These are phyloP conservation scores for Yamadazyma conglobata DNA, from an alignment of 1,139 yeast genomes.

Conservation along the genomic window DNA sequence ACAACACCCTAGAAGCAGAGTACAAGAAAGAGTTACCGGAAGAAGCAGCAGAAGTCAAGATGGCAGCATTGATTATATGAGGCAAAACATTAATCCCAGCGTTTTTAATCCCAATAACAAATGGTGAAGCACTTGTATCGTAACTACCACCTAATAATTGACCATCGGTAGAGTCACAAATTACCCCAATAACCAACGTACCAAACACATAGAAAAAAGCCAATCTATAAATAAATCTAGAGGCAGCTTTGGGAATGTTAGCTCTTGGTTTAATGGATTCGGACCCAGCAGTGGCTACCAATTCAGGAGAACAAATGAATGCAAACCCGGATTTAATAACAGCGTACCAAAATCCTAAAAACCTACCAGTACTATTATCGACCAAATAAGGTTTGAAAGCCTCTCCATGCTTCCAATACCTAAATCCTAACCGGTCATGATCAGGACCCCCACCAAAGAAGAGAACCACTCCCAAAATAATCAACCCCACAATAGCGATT, in stretches of 20 bases:
- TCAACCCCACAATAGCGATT: conserved; percentile 35
- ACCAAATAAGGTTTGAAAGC: conserved; percentile 47
- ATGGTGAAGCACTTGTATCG: conserved; percentile 50
- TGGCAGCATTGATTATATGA: conserved; percentile 65
- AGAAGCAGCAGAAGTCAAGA: conserved; percentile 64
- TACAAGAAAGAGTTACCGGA: conserved; percentile 74
- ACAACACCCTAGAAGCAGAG: conserved; percentile 66
- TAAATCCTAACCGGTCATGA: conserved; percentile 57
- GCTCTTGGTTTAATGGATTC: conserved; percentile 45
- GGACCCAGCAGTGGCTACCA: conserved; percentile 37
- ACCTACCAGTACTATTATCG: conserved; percentile 57
- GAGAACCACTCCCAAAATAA: conserved; percentile 40
- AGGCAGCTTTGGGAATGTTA: conserved; percentile 45
- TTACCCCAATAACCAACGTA: conserved; percentile 45
- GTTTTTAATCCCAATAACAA: conserved; percentile 50
- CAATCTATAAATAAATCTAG: conserved; percentile 45
- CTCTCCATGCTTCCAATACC: conserved; percentile 62
- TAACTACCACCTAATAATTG: conserved; percentile 31
- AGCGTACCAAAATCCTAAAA: conserved; percentile 40
- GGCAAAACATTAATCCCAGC: conserved; percentile 61
- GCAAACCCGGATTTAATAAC: conserved; percentile 39
- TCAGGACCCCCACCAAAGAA: conserved; percentile 54
- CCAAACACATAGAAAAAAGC: conserved; percentile 46
- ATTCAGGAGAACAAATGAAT: conserved; percentile 40
- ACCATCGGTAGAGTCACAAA: conserved; percentile 33